Base-by-base conservation (phyloP, 169 alveolate genomes). In the Cytauxzoon felis region DNA sequence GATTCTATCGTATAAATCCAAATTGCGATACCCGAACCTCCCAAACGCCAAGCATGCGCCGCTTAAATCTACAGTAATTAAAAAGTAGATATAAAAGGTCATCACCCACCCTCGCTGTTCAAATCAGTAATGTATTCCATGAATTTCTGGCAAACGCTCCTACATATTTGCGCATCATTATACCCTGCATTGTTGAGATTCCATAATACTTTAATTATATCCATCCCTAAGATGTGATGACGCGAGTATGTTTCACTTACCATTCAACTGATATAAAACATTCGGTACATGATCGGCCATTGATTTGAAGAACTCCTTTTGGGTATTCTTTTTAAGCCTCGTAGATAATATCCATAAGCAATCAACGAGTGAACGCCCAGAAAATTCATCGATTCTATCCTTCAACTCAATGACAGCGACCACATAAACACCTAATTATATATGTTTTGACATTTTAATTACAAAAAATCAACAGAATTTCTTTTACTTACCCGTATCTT, bases 241-340 rank as follows among this genome's bases (percentile, higher is more conserved):
- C 48, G 1, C 26, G 27, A 16, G 23, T 36, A 0, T 30, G 4
- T 2, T 0, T 11, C 9, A 2, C 73, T 7, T 11, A 71, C 84
- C 84, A 18, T 8, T 29, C 41, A 73, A 50, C 29, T 36, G 32
- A 56, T 64, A 73, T 26, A 73, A 26, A 3, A 73, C 80, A 23
- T 73, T 73, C 8, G 78, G 84, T 1, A 73, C 68, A 40, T 73
- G 84, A 29, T 62, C 26, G 23, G 84, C 79, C 56, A 73, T 19
- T 1, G 47, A 21, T 21, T 57, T 51, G 30, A 73, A 73, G 13
- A 73, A 48, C 36, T 73, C 38, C 48, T 73, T 45, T 38, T 73
- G 78, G 11, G 80, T 63, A 32, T 64, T 73, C 2, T 19, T n/a
- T 47, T 64, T 62, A n/a, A 73, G 47, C 16, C 84, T 2, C 56